phyloP scores from a whole-genome alignment of 2,329 filamentous ascomycete genomes.

The Zelopaecilomyces penicillatus region DNA sequence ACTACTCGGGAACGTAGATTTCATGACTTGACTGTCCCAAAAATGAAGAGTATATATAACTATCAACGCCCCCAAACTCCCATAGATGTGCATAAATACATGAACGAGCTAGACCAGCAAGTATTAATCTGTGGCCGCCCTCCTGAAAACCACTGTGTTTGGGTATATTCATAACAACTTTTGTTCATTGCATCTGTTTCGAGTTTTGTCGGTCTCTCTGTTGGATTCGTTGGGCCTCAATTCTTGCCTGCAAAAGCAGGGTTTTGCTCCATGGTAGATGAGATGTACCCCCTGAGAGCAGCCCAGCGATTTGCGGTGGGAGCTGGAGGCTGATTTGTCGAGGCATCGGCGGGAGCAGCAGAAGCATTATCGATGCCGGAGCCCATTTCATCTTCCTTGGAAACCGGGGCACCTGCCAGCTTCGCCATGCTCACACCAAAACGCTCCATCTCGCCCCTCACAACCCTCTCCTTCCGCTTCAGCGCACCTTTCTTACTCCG shows the following conservation, averaged over 20 bases:
- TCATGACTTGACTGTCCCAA: too few relatives aligned
- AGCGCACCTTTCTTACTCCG: conserved; percentile 68
- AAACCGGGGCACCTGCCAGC: conserved; percentile 40
- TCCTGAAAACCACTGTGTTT: too few relatives aligned
- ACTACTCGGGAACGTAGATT: too few relatives aligned
- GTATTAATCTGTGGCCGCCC: too few relatives aligned
- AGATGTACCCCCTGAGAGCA: conserved; percentile 74
- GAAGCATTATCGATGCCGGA: conserved; percentile 1
- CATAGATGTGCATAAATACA: too few relatives aligned
- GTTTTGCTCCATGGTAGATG: conserved; percentile 82
- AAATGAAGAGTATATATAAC: too few relatives aligned
- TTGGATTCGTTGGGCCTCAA: conserved; percentile 5
- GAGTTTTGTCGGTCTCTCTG: too few relatives aligned
- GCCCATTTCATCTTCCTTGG: conserved; percentile 3
- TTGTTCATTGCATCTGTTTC: too few relatives aligned
- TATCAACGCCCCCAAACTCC: too few relatives aligned
- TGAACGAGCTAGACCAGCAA: too few relatives aligned
- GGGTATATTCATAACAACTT: too few relatives aligned
- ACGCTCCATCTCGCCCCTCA: conserved; percentile 71
- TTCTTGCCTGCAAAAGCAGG: conserved; percentile 51
- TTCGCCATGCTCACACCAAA: conserved; percentile 79
- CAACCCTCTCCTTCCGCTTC: conserved; percentile 74
- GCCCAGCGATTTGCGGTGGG: conserved; percentile 60
- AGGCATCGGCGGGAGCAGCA: conserved; percentile 9
- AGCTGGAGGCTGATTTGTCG: conserved; percentile 8